Conservation (phyloP, 441 rosid genomes). For the Syzygium malaccense region DNA sequence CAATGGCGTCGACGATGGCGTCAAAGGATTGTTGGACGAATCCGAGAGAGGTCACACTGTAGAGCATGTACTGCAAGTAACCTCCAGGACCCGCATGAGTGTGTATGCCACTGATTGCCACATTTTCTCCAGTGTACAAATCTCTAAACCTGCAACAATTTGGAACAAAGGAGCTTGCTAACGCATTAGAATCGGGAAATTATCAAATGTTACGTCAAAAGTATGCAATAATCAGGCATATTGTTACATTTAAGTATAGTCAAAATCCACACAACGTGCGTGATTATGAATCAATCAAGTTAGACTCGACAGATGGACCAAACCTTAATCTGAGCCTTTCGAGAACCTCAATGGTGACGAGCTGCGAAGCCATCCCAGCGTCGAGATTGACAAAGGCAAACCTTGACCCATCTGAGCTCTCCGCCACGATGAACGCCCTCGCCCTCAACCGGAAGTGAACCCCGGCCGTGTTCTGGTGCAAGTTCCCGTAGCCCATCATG, state of each 20-base stretch:
- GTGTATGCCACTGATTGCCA: constrained; percentile 50
- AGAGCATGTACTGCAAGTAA: constrained; percentile 44
- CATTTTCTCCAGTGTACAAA: constrained; percentile 37
- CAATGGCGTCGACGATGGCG: constrained; percentile 28
- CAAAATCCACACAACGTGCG: background rate
- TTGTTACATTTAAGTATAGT: background rate
- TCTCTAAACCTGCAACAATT: constrained; percentile 29
- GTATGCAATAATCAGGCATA: background rate
- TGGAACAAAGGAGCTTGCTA: background rate
- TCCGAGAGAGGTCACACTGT: constrained; percentile 36
- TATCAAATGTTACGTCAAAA: background rate
- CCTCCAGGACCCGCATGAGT: constrained; percentile 54
- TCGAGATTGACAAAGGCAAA: constrained; percentile 56
- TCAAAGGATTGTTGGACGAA: constrained; percentile 48
- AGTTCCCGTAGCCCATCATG: constrained; percentile 55
- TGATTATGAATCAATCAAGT: background rate
- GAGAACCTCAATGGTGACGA: constrained; percentile 33
- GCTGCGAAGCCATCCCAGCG: constrained; percentile 60
- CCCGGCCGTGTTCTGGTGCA: constrained; percentile 32
- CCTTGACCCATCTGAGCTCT: constrained; percentile 1
- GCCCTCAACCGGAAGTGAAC: constrained; percentile 53
- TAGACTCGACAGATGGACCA: background rate
- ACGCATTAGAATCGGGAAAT: background rate
- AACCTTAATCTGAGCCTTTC: constrained; percentile 41
- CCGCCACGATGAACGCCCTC: constrained; percentile 31